A percentile compares a stretch with the other conserved stretches of the same genome.
These are phyloP conservation scores for Arabidopsis hybrid DNA, from an alignment of 441 rosid genomes.

Conservation along the genomic window DNA sequence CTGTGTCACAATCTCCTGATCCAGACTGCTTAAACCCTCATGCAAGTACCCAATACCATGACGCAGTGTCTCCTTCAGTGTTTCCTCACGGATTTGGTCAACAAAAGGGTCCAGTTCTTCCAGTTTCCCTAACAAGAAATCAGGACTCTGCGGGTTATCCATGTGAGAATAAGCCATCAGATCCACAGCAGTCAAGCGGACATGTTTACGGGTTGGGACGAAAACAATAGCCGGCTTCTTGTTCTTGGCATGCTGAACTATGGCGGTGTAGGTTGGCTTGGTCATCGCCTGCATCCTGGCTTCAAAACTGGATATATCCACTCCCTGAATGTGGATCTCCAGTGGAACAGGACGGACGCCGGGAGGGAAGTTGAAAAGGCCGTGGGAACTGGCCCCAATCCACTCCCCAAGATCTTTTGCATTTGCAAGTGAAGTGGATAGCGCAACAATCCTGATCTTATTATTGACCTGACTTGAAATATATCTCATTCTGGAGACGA, in stretches of 20 bases:
- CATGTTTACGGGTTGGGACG: slow-evolving; percentile 92
- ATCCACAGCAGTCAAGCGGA: slow-evolving; percentile 85
- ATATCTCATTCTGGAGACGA: slow-evolving; percentile 94
- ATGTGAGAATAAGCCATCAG: slow-evolving; percentile 80
- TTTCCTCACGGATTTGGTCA: slow-evolving; percentile 65
- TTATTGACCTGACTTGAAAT: slow-evolving; percentile 83
- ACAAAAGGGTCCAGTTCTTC: slow-evolving; percentile 76
- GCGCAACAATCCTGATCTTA: slow-evolving; percentile 87
- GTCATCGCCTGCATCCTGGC: slow-evolving; percentile 99
- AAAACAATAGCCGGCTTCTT: slow-evolving; percentile 86
- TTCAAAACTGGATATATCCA: slow-evolving; percentile 87
- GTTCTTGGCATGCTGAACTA: slow-evolving; percentile 82
- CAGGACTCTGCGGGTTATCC: slow-evolving; percentile 63
- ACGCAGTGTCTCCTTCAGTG: slow-evolving; percentile 67
- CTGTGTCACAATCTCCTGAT: slow-evolving; percentile 83
- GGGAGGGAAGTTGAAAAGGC: slow-evolving; percentile 92
- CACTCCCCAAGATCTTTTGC: slow-evolving; percentile 97
- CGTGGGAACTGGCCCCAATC: slow-evolving; percentile 93
- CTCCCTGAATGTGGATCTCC: slow-evolving; percentile 95
- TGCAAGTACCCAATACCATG: slow-evolving; percentile 93
- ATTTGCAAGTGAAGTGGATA: slow-evolving; percentile 95
- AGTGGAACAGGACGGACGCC: slow-evolving; percentile 94
- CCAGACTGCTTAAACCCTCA: slow-evolving; percentile 81
- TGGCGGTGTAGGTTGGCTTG: slow-evolving; percentile 87
- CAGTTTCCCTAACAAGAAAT: slow-evolving; percentile 58